A percentile compares a stretch with the other conserved stretches of the same genome.
Conservation (phyloP, 805 yeast species). For the Grigorovia yakushimaensis region DNA sequence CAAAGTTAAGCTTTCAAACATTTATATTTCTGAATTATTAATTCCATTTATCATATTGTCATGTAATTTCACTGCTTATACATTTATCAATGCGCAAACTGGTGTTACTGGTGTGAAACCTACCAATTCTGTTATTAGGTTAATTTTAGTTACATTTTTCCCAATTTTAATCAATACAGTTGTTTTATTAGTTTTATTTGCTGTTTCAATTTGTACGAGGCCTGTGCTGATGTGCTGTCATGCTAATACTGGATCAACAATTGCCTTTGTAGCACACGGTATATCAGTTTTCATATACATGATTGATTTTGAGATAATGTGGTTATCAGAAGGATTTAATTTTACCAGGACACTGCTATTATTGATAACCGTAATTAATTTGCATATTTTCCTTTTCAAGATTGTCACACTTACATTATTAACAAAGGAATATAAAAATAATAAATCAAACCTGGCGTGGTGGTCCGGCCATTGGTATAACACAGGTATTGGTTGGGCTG, state of each 20-base stretch:
- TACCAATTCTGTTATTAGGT: conserved; percentile 52
- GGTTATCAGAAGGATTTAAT: conserved; percentile 61
- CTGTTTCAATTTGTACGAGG: conserved; percentile 39
- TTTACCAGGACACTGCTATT: conserved; percentile 53
- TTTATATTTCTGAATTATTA: conserved; percentile 70
- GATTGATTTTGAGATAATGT: conserved; percentile 49
- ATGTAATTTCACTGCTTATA: conserved; percentile 60
- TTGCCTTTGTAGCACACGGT: conserved; percentile 50
- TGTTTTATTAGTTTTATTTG: conserved; percentile 29
- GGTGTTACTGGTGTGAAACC: conserved; percentile 52
- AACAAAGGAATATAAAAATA: conserved; percentile 54
- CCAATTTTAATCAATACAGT: conserved; percentile 38
- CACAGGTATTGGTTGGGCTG: conserved; percentile 52
- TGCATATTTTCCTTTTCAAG: conserved; percentile 53
- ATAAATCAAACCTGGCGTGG: conserved; percentile 58
- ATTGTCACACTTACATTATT: conserved; percentile 39
- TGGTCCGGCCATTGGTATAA: conserved; percentile 71
- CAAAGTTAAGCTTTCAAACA: conserved; percentile 69
- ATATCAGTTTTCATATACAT: conserved; percentile 44
- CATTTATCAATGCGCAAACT: conserved; percentile 77
- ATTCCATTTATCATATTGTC: conserved; percentile 64
- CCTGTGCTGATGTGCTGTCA: conserved; percentile 38
- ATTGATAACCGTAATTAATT: conserved; percentile 41
- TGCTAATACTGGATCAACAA: conserved; percentile 37
- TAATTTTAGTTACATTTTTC: conserved; percentile 40